phyloP scores from a whole-genome alignment of 768 basidiomycete genomes.

The Mrakia gelida region DNA sequence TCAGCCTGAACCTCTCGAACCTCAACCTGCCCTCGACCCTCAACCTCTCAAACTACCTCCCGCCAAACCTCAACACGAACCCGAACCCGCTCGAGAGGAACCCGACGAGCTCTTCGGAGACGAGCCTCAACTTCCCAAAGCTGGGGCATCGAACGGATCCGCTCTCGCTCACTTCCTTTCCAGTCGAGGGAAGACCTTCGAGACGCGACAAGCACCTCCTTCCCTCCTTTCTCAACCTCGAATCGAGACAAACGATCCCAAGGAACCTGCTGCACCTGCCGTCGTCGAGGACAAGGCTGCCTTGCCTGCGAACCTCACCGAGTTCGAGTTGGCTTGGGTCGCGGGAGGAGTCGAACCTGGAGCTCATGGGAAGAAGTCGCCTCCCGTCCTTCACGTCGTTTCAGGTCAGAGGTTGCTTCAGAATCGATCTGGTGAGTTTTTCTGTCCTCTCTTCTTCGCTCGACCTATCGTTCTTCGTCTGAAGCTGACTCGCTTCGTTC shows the following conservation, averaged over 20 bases:
- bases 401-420: conserved; percentile 8
- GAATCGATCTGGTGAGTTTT: conserved; percentile 1
- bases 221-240: neutral
- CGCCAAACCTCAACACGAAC: too few species aligned
- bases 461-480: neutral
- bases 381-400: conserved; percentile 6
- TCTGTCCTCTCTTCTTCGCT: too few species aligned
- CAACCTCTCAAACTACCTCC: too few species aligned
- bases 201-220: neutral
- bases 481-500: neutral
- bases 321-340: conserved; percentile 5
- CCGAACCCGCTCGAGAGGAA: neutral
- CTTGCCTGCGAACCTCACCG: neutral
- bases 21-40: too few species aligned
- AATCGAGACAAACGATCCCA: too few species aligned
- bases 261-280: neutral
- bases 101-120: neutral
- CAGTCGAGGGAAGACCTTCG: neutral
- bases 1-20: neutral
- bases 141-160: neutral
- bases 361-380: neutral
- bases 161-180: neutral
- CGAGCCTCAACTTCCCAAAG: neutral
- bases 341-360: conserved; percentile 5
- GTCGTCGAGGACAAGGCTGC: neutral